These are phyloP conservation scores for Pestalotiopsis sp. DNA, from an alignment of 2,329 filamentous ascomycete genomes.

Conservation along the genomic window DNA sequence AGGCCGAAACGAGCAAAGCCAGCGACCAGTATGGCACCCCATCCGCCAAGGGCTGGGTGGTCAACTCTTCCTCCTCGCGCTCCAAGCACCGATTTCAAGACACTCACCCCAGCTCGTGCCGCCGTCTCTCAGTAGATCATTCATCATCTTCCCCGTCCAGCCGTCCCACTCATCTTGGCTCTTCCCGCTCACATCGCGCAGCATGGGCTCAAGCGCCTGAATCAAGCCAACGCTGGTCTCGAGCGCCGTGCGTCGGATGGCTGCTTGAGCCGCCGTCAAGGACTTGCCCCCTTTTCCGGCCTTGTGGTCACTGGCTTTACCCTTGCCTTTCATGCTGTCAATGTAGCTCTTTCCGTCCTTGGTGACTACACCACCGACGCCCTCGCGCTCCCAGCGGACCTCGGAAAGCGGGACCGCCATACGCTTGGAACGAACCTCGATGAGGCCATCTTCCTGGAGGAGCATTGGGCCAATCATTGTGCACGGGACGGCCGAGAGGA, in stretches of 20 bases:
- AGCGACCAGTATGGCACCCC: background rate
- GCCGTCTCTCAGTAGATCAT: slow-evolving; percentile 77
- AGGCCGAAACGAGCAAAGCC: background rate
- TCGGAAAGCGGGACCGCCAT: slow-evolving; percentile 87
- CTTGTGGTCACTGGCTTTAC: slow-evolving; percentile 38
- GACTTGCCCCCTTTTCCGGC: slow-evolving; percentile 47
- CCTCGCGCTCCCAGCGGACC: slow-evolving; percentile 84
- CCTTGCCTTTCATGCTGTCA: slow-evolving; percentile 52
- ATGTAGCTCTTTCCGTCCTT: slow-evolving; percentile 64
- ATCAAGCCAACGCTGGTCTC: slow-evolving; percentile 82
- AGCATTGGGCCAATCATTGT: slow-evolving; percentile 76
- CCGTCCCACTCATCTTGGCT: slow-evolving; percentile 90
- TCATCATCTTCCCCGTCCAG: slow-evolving; percentile 88
- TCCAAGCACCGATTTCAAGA: slow-evolving; percentile 85
- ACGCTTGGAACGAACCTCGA: slow-evolving; percentile 71
- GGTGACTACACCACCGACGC: slow-evolving; percentile 64
- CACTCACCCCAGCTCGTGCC: slow-evolving; percentile 85
- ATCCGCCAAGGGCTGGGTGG: background rate
- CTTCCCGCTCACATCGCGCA: slow-evolving; percentile 83
- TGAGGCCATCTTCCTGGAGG: slow-evolving; percentile 76
- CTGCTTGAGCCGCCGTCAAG: slow-evolving; percentile 70
- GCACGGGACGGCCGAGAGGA: slow-evolving; percentile 76
- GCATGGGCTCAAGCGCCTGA: slow-evolving; percentile 79
- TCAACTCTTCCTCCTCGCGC: slow-evolving; percentile 70
- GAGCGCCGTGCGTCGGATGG: slow-evolving; percentile 78